phyloP scores from a whole-genome alignment of 2,329 filamentous ascomycete species.

The Amauroascus verrucosus region DNA sequence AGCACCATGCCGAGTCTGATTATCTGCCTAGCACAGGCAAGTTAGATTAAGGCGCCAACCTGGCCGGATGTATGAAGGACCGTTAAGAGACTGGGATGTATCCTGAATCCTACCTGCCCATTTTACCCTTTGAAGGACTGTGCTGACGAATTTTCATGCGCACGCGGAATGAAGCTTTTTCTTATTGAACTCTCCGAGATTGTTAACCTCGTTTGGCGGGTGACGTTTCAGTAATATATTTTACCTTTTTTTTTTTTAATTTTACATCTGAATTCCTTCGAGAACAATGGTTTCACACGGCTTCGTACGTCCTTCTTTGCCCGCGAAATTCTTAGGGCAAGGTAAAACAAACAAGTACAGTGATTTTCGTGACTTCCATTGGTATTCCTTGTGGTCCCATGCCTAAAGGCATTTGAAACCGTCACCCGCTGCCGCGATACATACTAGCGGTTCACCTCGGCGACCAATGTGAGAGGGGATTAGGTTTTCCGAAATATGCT shows the following conservation, averaged over 20 bases:
- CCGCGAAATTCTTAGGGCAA: neutral
- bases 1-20: neutral
- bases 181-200: neutral
- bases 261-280: neutral
- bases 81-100: neutral
- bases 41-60: too few species aligned
- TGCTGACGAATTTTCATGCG: slow-evolving; percentile 1
- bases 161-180: neutral
- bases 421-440: neutral
- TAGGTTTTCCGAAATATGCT: slow-evolving; percentile 5
- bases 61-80: neutral
- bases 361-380: neutral
- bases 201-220: neutral
- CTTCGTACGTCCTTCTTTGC: neutral
- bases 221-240: neutral
- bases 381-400: neutral
- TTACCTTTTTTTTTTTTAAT: neutral
- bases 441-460: neutral
- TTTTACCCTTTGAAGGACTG: neutral
- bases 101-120: neutral
- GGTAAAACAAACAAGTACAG: too few species aligned
- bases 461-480: neutral
- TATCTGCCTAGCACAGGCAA: too few species aligned
- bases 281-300: neutral
- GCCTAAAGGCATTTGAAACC: neutral